Conservation (phyloP, 1,284 basidiomycete species). For the Schizopora paradoxa region DNA sequence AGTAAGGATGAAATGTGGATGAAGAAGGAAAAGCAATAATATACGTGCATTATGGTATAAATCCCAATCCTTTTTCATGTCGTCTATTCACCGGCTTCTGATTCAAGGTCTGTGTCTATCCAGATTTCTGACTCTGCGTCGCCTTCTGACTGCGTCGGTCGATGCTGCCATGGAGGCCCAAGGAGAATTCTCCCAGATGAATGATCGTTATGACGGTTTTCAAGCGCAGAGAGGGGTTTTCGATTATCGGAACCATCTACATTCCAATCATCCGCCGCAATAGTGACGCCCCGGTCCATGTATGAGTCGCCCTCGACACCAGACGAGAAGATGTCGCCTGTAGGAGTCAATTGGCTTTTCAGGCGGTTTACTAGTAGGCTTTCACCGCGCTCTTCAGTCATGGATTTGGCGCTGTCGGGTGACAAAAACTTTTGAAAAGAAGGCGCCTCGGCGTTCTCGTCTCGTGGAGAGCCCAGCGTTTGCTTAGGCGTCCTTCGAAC, state of each 20-base stretch:
- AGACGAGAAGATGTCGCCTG: not conserved
- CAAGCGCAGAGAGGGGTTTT: constrained; percentile 9
- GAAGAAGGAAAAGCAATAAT: not conserved
- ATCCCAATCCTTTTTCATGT: not conserved
- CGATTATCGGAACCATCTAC: not conserved
- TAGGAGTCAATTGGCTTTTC: not conserved
- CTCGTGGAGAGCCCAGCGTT: not conserved
- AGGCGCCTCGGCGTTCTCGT: constrained; percentile 1
- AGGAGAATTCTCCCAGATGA: not conserved
- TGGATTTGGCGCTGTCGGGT: too few species aligned
- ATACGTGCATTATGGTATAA: not conserved
- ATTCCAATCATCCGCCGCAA: not conserved
- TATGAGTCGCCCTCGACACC: not conserved
- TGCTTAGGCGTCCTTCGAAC: constrained; percentile 5
- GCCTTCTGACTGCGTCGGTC: not conserved
- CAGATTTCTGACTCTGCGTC: constrained; percentile 20
- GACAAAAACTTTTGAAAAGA: too few species aligned
- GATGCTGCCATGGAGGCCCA: constrained; percentile 3
- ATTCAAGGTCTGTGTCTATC: constrained; percentile 22
- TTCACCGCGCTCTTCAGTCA: not conserved
- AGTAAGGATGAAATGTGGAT: too few species aligned
- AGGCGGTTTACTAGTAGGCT: not conserved
- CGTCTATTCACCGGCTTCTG: constrained; percentile 11
- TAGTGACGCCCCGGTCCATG: not conserved
- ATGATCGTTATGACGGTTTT: constrained; percentile 8